Conservation (phyloP, 2,329 filamentous ascomycete genomes). For the Metarhizium sp. region DNA sequence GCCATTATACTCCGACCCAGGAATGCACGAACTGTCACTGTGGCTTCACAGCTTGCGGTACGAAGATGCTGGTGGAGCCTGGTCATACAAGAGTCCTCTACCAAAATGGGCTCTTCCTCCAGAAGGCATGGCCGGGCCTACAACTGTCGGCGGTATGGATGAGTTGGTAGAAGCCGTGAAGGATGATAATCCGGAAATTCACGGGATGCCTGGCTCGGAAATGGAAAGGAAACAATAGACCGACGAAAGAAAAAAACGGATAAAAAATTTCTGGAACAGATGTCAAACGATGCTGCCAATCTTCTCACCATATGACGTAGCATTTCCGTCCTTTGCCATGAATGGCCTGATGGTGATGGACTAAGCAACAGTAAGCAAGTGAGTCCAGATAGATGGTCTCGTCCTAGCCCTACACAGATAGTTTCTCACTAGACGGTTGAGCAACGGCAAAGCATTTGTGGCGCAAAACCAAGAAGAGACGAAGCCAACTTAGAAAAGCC, state of each 20-base stretch:
- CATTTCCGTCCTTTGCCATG: neutral
- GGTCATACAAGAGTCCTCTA: constrained; percentile 79
- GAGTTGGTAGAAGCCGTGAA: constrained; percentile 47
- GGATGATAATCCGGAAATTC: constrained; percentile 32
- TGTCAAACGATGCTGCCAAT: neutral
- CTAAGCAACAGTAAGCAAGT: neutral
- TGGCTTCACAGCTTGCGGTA: constrained; percentile 92
- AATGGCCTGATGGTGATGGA: neutral
- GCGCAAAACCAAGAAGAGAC: neutral
- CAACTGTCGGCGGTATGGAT: constrained; percentile 52
- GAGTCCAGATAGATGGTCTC: neutral
- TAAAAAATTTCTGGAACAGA: too few relatives aligned
- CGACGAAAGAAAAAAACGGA: neutral
- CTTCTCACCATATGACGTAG: neutral
- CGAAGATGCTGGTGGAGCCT: constrained; percentile 70
- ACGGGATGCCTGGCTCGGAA: neutral
- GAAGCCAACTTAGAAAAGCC: too few relatives aligned
- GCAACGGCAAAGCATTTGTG: neutral
- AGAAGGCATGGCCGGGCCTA: constrained; percentile 60
- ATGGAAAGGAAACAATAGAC: neutral
- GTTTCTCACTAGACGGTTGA: neutral
- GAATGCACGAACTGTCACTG: constrained; percentile 79
- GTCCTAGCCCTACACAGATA: too few relatives aligned
- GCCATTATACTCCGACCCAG: constrained; percentile 86
- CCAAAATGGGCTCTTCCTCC: constrained; percentile 85